A percentile compares a stretch with the other conserved stretches of the same genome.
phyloP scores from a whole-genome alignment of 345 rosid genomes.

The Salix brachista region DNA sequence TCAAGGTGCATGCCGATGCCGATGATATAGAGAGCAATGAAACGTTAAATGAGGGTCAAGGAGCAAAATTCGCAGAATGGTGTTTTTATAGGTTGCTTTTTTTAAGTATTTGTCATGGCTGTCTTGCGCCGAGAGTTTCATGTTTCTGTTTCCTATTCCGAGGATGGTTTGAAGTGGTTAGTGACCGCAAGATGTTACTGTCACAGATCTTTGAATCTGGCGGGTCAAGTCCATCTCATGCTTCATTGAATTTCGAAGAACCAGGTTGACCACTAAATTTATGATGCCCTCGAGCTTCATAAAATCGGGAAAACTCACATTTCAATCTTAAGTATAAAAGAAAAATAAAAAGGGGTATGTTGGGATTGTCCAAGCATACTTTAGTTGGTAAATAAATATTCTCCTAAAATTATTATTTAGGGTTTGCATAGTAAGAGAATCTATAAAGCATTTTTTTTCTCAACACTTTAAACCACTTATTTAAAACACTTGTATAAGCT shows the following conservation, averaged over 20 bases:
- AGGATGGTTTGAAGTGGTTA: not conserved
- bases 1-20: not conserved
- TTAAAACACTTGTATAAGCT: too few species aligned
- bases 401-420: too few species aligned
- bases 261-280: not conserved
- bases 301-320: too few species aligned
- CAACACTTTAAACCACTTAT: too few species aligned
- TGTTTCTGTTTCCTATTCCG: not conserved
- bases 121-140: not conserved
- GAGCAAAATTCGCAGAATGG: conserved; percentile 19
- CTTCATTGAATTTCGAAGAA: not conserved
- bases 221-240: not conserved
- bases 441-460: too few species aligned
- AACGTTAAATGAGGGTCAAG: conserved; percentile 3
- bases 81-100: not conserved
- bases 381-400: too few species aligned
- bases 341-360: too few species aligned
- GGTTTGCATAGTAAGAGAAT: too few species aligned
- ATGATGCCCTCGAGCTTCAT: not conserved
- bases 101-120: not conserved
- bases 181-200: not conserved
- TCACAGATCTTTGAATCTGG: too few species aligned
- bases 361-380: too few species aligned
- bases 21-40: conserved; percentile 11
- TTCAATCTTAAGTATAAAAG: too few species aligned